Base-by-base conservation (phyloP, 129 eudicot species). In the Rutidosis leptorrhynchoides region DNA sequence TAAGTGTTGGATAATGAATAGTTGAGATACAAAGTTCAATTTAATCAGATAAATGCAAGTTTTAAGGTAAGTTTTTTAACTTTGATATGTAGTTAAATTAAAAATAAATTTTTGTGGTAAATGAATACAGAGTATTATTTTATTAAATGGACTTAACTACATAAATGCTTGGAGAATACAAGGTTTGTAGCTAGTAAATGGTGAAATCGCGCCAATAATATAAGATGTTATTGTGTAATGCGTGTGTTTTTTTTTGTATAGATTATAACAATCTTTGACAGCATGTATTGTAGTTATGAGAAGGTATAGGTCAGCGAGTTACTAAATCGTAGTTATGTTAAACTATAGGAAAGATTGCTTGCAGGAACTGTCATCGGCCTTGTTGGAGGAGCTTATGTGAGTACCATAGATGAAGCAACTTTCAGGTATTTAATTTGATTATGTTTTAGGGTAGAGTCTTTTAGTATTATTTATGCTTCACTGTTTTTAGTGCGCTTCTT, bases 381-480 rank as follows among this genome's bases (percentile, higher is more conserved):
- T 23, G 69, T 90, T 67, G 97, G 97, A 52, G 97, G 97, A 64
- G 95, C 97, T 65, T 90, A 90, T 83, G 93, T 87, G 9, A 90
- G 97, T 82, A 90, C 97, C 1, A 88, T 90, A 55, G 97, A 90
- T 75, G 92, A 87, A 76, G 97, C 84, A 62, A 87, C 95, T 28
- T 83, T 87, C 85, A 81, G 97, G 97, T 90, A 87, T 5, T 55
- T 43, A 82, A n/a, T 43, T 37, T 57, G 62, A 8, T 40, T 74
- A 12, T 14, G 40, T 24, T 57, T 35, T 5, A 65, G 64, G 37
- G 70, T 40, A 72, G 51, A 51, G 64, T 33, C 28, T 61, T 30
- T 21, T 62, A 52, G 52, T 58, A 49, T 49, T 26, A 23, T 26
- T 21, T 40, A 15, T 60, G 12, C 14, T 35, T 68, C 59, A 26